These are phyloP conservation scores for Fragaria nilgerrensis DNA, from an alignment of 306 rosid genomes.

Conservation along the genomic window DNA sequence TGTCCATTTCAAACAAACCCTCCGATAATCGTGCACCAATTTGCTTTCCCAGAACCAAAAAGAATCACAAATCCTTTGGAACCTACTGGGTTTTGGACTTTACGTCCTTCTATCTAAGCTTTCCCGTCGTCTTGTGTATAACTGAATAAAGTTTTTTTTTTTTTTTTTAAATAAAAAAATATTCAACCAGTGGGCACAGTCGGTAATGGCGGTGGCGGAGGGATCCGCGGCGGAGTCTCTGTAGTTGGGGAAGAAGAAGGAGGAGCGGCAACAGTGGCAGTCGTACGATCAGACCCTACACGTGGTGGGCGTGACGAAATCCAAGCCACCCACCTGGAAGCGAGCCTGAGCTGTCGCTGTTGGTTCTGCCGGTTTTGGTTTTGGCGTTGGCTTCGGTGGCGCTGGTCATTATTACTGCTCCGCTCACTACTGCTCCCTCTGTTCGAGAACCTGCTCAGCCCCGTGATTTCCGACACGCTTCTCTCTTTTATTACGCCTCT, in stretches of 20 bases:
- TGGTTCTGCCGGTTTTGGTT: constrained; percentile 17
- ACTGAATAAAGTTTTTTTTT: background rate
- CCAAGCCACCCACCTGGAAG: constrained; percentile 56
- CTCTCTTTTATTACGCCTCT: constrained; percentile 51
- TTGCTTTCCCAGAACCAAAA: background rate
- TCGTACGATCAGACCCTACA: constrained; percentile 25
- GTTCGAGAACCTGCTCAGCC: constrained; percentile 52
- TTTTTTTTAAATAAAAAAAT: background rate
- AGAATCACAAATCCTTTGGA: background rate
- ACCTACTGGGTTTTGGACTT: background rate
- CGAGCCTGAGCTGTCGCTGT: constrained; percentile 31
- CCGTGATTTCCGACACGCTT: constrained; percentile 84
- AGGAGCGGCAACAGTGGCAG: background rate
- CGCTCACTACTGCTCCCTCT: constrained; percentile 11
- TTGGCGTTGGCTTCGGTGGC: constrained; percentile 5
- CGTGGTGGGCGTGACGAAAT: constrained; percentile 32
- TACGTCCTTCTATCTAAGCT: background rate
- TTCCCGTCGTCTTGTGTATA: background rate
- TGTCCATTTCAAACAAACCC: background rate
- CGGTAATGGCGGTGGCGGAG: background rate
- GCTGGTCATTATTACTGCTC: background rate
- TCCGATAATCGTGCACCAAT: background rate
- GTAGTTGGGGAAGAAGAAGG: background rate
- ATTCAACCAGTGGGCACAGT: background rate
- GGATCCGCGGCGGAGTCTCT: background rate